These are phyloP conservation scores for Chrysosporium keratinophilum DNA, from an alignment of 2,329 filamentous ascomycete species.

Conservation along the genomic window DNA sequence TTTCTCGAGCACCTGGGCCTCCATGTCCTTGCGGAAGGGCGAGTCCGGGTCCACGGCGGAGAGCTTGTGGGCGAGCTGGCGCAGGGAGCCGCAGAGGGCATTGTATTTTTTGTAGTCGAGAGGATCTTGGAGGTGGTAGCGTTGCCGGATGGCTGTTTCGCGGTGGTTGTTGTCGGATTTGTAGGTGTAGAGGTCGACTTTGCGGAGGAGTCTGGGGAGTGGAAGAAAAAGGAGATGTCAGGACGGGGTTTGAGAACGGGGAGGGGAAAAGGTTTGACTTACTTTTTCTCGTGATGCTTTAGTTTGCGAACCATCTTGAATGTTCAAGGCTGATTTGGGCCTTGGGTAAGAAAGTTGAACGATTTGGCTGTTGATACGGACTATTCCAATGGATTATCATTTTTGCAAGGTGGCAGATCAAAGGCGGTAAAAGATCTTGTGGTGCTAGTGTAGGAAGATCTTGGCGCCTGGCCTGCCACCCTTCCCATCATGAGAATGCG, in stretches of 20 bases:
- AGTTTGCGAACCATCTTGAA: constrained; percentile 77
- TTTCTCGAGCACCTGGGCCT: constrained; percentile 80
- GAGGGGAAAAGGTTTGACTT: constrained; percentile 13
- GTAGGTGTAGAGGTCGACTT: constrained; percentile 91
- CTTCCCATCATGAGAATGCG: background rate
- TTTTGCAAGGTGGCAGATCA: background rate
- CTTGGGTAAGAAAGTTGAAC: background rate
- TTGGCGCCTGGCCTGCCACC: background rate
- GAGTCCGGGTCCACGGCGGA: constrained; percentile 67
- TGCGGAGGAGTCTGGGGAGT: constrained; percentile 55
- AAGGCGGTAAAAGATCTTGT: background rate
- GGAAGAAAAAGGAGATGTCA: background rate
- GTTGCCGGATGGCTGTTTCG: constrained; percentile 64
- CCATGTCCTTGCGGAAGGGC: constrained; percentile 68
- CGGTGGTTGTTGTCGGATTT: constrained; percentile 81
- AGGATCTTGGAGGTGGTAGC: constrained; percentile 85
- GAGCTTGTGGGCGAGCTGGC: constrained; percentile 80
- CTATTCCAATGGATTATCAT: background rate
- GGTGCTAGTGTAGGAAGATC: background rate
- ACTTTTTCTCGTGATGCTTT: constrained; percentile 92
- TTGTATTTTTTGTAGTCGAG: constrained; percentile 68
- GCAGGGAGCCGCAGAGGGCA: constrained; percentile 64
- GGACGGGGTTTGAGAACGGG: background rate
- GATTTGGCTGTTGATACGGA: background rate
- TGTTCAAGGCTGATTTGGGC: background rate